Conservation (phyloP, 257 asterid species). For the Gentiana dahurica region DNA sequence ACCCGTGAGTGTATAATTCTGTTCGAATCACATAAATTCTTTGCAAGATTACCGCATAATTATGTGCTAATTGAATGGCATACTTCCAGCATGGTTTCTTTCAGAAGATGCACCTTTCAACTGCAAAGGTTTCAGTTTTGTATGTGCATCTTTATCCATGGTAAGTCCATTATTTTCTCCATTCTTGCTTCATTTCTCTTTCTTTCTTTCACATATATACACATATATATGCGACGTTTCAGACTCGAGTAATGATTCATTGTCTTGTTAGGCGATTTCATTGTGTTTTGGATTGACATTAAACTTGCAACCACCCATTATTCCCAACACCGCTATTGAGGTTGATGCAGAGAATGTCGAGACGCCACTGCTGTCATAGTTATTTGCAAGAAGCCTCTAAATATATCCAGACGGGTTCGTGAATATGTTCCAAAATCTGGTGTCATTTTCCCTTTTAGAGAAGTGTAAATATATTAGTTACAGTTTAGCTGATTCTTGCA, state of each 20-base stretch:
- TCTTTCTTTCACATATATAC: not conserved
- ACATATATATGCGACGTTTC: not conserved
- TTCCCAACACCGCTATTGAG: slow-evolving; percentile 10
- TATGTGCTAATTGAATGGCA: slow-evolving; percentile 9
- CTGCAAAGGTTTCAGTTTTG: slow-evolving; percentile 89
- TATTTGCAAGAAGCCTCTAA: too few species aligned
- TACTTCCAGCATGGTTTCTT: slow-evolving; percentile 65
- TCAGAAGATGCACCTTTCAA: slow-evolving; percentile 78
- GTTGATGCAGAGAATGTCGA: slow-evolving; percentile 38
- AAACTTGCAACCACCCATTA: slow-evolving; percentile 27
- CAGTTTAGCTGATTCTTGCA: too few species aligned
- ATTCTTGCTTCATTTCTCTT: not conserved
- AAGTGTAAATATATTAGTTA: too few species aligned
- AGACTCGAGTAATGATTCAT: not conserved
- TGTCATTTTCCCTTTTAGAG: too few species aligned
- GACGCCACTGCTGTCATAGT: slow-evolving; percentile 40
- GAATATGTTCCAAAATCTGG: too few species aligned
- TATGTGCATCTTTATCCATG: slow-evolving; percentile 71
- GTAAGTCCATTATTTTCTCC: slow-evolving; percentile 22
- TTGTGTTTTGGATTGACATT: slow-evolving; percentile 54
- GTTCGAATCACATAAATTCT: too few species aligned
- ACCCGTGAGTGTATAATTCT: slow-evolving; percentile 45
- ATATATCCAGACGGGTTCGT: too few species aligned
- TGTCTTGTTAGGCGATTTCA: slow-evolving; percentile 37
- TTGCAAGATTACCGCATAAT: not conserved